Conservation (phyloP, 495 filamentous ascomycete genomes). For the Paragyromitra xinjiangensis region DNA sequence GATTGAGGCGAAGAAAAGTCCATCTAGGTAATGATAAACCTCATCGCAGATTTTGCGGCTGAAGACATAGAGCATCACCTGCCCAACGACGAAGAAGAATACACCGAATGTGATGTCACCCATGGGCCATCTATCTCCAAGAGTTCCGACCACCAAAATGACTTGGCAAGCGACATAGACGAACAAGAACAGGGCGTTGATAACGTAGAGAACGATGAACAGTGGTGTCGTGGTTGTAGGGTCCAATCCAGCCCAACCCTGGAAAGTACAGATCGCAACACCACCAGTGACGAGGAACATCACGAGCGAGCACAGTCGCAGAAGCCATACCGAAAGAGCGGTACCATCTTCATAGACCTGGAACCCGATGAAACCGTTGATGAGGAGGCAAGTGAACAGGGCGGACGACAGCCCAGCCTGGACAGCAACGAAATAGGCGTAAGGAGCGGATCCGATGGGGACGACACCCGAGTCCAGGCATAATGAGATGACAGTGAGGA, state of each 20-base stretch:
- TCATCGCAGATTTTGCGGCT: conserved; percentile 83
- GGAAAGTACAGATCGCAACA: conserved; percentile 90
- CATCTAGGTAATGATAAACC: conserved; percentile 92
- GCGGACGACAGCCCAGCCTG: conserved; percentile 93
- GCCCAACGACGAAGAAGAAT: conserved; percentile 90
- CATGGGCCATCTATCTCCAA: conserved; percentile 94
- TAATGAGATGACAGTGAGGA: conserved; percentile 86
- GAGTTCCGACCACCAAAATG: conserved; percentile 84
- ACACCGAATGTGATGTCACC: conserved; percentile 93
- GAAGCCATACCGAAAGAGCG: conserved; percentile 89
- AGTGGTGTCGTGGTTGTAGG: conserved; percentile 86
- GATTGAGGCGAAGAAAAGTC: conserved; percentile 91
- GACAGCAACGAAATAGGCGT: conserved; percentile 88
- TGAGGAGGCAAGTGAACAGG: conserved; percentile 83
- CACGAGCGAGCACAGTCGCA: conserved; percentile 75
- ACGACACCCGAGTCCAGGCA: conserved; percentile 93
- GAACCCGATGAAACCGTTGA: conserved; percentile 99
- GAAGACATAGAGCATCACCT: conserved; percentile 91
- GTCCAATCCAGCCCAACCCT: conserved; percentile 83
- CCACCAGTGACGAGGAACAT: conserved; percentile 90
- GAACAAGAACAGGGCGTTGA: conserved; percentile 84
- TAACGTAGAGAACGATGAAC: conserved; percentile 90
- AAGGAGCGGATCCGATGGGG: conserved; percentile 78
- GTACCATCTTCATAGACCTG: conserved; percentile 99
- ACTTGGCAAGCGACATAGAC: conserved; percentile 90